Base-by-base conservation (phyloP, 2,329 filamentous ascomycete species). In the Amphichorda felina region DNA sequence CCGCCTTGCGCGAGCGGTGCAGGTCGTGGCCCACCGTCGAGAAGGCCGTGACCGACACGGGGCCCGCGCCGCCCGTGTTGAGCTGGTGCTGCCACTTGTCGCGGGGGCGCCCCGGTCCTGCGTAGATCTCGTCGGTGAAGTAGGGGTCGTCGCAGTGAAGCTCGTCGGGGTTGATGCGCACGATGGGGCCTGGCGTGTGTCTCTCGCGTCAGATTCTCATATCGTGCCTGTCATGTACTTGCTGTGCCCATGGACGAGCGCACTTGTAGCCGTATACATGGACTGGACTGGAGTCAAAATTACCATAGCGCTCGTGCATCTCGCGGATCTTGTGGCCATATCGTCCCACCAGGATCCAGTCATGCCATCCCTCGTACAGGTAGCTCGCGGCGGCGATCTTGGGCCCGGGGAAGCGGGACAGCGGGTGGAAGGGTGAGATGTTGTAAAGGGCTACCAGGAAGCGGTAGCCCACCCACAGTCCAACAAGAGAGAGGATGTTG, bases 301-400 rank as follows among this genome's bases (percentile, higher is more conserved):
- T 25, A 53, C 59, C 58, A 40, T 63, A 61, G 8, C 42, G 38
- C n/a, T 54, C 46, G 33, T 63, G 58, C 53, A 61, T 59, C 8
- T 44, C 36, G 3, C 45, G 40, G 14, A 63, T 61, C 17, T 45
- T 42, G 4, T 44, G 42, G 9, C 51, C 53, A 40, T 62, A 63
- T 10, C 49, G 41, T 3, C 59, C 60, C 13, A 48, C 45, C 10
- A 44, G 43, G 38, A 59, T 48, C 37, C 53, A 48, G 35, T 63
- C 60, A 33, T 57, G 51, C 34, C 55, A 63, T 6, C 54, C 53
- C 34, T 63, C 60, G 10, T 57, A 59, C 2, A 52, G 36, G 27
- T 57, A 58, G 7, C 50, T 56, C 4, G 46, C 49, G 2, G 56
- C 55, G 3, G 59, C 54, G 1, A 61, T 34, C 36, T 43, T 55